phyloP scores from a whole-genome alignment of 164 flowering plant genomes.

The Magnolia changhungtana region DNA sequence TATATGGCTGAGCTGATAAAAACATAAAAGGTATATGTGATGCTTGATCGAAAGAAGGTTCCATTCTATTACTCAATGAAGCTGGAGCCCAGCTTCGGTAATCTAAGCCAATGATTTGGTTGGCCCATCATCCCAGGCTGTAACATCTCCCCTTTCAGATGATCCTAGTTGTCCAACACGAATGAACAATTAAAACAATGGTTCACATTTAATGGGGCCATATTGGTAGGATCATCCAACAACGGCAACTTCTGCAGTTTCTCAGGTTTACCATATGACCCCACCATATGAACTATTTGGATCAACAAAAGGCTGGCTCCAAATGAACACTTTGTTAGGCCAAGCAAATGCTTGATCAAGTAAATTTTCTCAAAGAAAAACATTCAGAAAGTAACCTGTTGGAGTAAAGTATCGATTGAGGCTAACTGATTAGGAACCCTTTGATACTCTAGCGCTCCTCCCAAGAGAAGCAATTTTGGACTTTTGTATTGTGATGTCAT shows the following conservation, averaged over 20 bases:
- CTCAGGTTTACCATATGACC: not conserved
- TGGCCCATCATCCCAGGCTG: not conserved
- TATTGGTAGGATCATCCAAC: not conserved
- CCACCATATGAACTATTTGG: not conserved
- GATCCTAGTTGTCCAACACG: not conserved
- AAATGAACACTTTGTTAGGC: not conserved
- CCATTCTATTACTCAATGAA: not conserved
- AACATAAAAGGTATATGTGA: not conserved
- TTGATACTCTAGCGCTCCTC: constrained; percentile 93
- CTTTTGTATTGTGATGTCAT: constrained; percentile 93
- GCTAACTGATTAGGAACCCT: constrained; percentile 74
- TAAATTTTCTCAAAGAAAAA: not conserved
- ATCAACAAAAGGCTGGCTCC: not conserved
- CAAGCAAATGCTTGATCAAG: not conserved
- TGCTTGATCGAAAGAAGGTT: not conserved
- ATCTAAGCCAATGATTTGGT: not conserved
- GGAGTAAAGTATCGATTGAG: constrained; percentile 78
- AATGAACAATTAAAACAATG: not conserved
- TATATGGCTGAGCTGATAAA: not conserved
- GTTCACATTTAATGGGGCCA: not conserved
- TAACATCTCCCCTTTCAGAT: not conserved
- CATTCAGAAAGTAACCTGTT: constrained; percentile 58
- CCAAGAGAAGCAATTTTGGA: constrained; percentile 79
- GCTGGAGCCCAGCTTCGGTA: not conserved
- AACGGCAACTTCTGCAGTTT: not conserved